phyloP scores from a whole-genome alignment of 345 rosid species.

The Salix viminalis region DNA sequence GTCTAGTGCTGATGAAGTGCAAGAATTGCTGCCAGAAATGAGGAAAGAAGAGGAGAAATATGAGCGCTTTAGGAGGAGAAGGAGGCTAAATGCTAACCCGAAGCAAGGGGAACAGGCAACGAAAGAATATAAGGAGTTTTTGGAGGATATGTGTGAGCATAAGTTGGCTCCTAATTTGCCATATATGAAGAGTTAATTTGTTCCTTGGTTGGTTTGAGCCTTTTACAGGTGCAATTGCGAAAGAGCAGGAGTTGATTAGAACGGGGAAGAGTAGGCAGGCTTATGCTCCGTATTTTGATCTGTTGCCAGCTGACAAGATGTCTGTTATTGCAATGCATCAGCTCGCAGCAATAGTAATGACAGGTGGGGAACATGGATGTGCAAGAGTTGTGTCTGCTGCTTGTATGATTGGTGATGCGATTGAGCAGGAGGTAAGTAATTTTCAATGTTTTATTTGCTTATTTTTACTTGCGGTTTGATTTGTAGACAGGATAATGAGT shows the following conservation, averaged over 20 bases:
- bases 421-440: slow-evolving; percentile 85
- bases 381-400: slow-evolving; percentile 76
- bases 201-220: slow-evolving; percentile 99
- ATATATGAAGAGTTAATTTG: slow-evolving; percentile 76
- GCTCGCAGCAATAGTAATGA: slow-evolving; percentile 69
- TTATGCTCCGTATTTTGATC: slow-evolving; percentile 54
- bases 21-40: slow-evolving; percentile 59
- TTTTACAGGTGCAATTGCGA: slow-evolving; percentile 53
- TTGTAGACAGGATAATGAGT: not conserved
- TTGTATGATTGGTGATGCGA: slow-evolving; percentile 67
- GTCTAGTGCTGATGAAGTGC: slow-evolving; percentile 53
- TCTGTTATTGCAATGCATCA: slow-evolving; percentile 95
- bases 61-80: slow-evolving; percentile 7
- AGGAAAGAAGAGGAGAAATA: slow-evolving; percentile 51
- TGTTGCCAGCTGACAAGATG: slow-evolving; percentile 86
- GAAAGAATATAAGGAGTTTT: slow-evolving; percentile 70
- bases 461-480: not conserved
- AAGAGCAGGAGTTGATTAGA: slow-evolving; percentile 65
- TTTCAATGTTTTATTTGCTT: slow-evolving; percentile 14
- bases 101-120: slow-evolving; percentile 94
- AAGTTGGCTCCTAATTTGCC: slow-evolving; percentile 92
- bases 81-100: slow-evolving; percentile 24
- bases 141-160: slow-evolving; percentile 85
- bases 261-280: slow-evolving; percentile 46
- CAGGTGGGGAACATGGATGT: slow-evolving; percentile 65